Evolutionary conservation across 1,284 basidiomycete genomes (phyloP).

Genomic region (Ustilago bromivora): DNA sequence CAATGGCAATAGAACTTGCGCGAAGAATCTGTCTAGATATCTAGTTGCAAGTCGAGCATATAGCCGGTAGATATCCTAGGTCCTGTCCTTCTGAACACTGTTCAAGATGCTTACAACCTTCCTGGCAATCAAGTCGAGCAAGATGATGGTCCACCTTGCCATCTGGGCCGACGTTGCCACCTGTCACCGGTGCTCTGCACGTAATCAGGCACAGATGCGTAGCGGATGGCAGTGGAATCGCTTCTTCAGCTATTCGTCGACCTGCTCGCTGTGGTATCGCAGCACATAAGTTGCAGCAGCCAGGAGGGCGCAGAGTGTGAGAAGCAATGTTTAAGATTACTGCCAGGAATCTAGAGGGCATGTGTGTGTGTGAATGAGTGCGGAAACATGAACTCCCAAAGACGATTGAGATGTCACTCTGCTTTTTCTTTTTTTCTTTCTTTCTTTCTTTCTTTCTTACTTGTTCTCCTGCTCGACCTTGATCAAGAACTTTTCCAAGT

Average conservation of each 20-base stretch:
- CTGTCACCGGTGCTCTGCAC: slow-evolving; percentile 42
- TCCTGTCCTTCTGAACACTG: slow-evolving; percentile 25
- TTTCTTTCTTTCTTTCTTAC: slow-evolving; percentile 1
- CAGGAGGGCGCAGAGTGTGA: background rate
- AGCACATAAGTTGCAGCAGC: background rate
- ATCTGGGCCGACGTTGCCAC: slow-evolving; percentile 12
- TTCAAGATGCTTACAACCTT: slow-evolving; percentile 48
- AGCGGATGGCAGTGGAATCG: slow-evolving; percentile 48
- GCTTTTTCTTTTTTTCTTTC: background rate
- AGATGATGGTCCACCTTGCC: slow-evolving; percentile 49
- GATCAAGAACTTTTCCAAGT: slow-evolving; percentile 88
- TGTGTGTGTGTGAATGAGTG: slow-evolving; percentile 3
- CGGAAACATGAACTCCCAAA: background rate
- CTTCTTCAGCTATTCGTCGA: too few relatives aligned
- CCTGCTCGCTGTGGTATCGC: background rate
- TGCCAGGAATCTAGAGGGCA: slow-evolving; percentile 29
- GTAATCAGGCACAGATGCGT: slow-evolving; percentile 60
- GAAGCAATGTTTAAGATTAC: slow-evolving; percentile 30
- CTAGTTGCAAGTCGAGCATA: slow-evolving; percentile 39
- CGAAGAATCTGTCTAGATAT: background rate
- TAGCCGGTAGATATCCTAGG: slow-evolving; percentile 62
- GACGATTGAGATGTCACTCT: background rate
- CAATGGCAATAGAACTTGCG: background rate
- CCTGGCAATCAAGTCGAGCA: slow-evolving; percentile 57
- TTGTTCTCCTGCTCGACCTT: slow-evolving; percentile 61